Evolutionary conservation across 768 basidiomycete species (phyloP), one percentile per base, ranked within the genome.

Genomic region (Serendipita vermifera): DNA sequence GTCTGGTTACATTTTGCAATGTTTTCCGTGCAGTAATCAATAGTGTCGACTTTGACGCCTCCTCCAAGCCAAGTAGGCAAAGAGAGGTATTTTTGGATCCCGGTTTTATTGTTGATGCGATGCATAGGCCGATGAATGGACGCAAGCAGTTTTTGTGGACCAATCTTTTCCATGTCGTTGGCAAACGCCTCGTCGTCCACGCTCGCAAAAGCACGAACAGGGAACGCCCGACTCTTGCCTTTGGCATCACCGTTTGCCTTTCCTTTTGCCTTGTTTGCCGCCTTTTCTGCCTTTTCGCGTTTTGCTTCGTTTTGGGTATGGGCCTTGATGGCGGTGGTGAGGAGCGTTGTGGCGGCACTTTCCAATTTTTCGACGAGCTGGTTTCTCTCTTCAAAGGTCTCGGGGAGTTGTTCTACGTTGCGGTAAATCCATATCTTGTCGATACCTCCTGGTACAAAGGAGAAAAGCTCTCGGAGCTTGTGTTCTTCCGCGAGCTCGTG

Each of bases 371-470:
- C 61, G 59, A 77, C 77, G 0, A 67, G 68, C 60, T 77, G 64
- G 69, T 75, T 67, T 62, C 78, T 66, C 62, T 71, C 62, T 35
- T 70, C 67, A 60, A 73, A 78, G 0, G 71, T 55, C 29, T 70
- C 66, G 60, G 76, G 77, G 35, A 77, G 65, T 14, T 53, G 57
- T 62, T 59, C 55, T 32, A 55, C 3, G 38, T 74, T 80, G 57
- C 81, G 71, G 60, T 80, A 79, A 40, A 85, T 67, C 83, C 84
- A 87, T 33, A 86, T 75, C 43, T 75, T 71, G 61, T 80, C 76
- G 17, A 83, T 75, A 0, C 83, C 83, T 13, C 83, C 84, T 1
- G 84, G 84, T 2, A 85, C 75, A 60, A 81, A 81, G 59, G 75
- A 77, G 31, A 78, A 77, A 60, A 81, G 77, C 35, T 73, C 75